Conservation (phyloP, 1,284 basidiomycete species). For the Ustilago lituana region DNA sequence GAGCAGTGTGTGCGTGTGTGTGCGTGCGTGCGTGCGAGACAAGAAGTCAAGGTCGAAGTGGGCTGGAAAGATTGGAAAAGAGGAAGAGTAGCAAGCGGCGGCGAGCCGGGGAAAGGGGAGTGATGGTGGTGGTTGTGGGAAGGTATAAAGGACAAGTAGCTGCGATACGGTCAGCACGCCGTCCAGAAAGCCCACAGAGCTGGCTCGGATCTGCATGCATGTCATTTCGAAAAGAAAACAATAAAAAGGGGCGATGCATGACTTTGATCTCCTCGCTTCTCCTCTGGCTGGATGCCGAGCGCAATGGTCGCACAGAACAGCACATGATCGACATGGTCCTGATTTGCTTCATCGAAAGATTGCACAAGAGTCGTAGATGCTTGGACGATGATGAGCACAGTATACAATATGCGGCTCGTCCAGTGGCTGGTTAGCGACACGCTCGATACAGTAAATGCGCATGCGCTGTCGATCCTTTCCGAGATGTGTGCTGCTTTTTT, state of each 20-base stretch:
- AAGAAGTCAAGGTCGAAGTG: neutral
- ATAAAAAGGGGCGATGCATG: conserved; percentile 16
- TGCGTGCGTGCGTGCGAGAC: neutral
- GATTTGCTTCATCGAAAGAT: too few relatives aligned
- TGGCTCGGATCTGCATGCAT: conserved; percentile 16
- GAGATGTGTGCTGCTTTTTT: neutral
- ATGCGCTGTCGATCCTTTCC: conserved; percentile 42
- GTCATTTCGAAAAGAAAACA: conserved; percentile 20
- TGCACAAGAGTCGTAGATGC: too few relatives aligned
- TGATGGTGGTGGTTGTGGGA: too few relatives aligned
- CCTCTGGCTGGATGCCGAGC: too few relatives aligned
- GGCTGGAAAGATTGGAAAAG: neutral
- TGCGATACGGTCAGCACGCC: too few relatives aligned
- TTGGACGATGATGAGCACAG: too few relatives aligned
- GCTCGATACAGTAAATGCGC: conserved; percentile 5
- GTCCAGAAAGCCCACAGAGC: too few relatives aligned
- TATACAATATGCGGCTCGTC: too few relatives aligned
- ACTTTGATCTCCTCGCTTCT: too few relatives aligned
- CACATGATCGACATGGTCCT: neutral
- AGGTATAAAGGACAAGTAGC: too few relatives aligned
- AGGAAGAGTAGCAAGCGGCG: neutral
- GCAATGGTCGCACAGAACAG: too few relatives aligned
- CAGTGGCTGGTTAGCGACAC: too few relatives aligned
- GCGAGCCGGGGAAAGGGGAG: neutral
- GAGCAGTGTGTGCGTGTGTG: conserved; percentile 23